These are phyloP conservation scores for Hysterium pulicare DNA, from an alignment of 2,329 filamentous ascomycete genomes.

Conservation along the genomic window DNA sequence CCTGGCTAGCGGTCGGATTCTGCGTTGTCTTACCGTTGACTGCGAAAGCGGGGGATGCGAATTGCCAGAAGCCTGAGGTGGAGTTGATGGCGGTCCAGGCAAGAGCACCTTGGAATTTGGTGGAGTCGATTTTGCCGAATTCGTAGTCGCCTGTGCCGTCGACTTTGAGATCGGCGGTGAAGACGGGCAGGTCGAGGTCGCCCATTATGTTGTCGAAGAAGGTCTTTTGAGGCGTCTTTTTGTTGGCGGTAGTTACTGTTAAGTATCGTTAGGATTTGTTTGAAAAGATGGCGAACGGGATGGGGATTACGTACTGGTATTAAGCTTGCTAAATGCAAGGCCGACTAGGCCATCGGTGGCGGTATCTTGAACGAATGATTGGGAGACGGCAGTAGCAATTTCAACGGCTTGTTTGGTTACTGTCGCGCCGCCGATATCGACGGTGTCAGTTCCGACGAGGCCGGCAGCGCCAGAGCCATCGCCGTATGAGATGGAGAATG, in stretches of 20 bases:
- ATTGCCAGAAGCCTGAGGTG: conserved; percentile 66
- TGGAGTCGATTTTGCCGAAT: conserved; percentile 66
- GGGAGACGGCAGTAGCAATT: conserved; percentile 58
- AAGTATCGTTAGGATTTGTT: conserved; percentile 32
- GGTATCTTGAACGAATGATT: conserved; percentile 58
- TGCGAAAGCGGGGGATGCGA: conserved; percentile 55
- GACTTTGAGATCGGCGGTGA: conserved; percentile 66
- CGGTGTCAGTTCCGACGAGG: conserved; percentile 64
- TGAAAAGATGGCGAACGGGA: not conserved
- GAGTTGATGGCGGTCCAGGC: conserved; percentile 61
- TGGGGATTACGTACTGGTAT: conserved; percentile 43
- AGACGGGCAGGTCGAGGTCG: conserved; percentile 62
- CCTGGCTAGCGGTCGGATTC: conserved; percentile 47
- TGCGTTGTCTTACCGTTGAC: conserved; percentile 55
- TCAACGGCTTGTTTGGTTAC: conserved; percentile 64
- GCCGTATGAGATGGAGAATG: conserved; percentile 66
- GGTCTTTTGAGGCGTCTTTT: conserved; percentile 62
- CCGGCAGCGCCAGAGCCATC: conserved; percentile 63
- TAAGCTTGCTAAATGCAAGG: conserved; percentile 63
- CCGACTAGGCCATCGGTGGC: conserved; percentile 67
- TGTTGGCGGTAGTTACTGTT: conserved; percentile 43
- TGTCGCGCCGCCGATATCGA: conserved; percentile 63
- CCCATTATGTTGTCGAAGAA: conserved; percentile 69
- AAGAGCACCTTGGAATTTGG: conserved; percentile 62
- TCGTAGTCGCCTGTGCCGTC: conserved; percentile 64